These are phyloP conservation scores for Alternaria solani DNA, from an alignment of 2,329 filamentous ascomycete species.

Conservation along the genomic window DNA sequence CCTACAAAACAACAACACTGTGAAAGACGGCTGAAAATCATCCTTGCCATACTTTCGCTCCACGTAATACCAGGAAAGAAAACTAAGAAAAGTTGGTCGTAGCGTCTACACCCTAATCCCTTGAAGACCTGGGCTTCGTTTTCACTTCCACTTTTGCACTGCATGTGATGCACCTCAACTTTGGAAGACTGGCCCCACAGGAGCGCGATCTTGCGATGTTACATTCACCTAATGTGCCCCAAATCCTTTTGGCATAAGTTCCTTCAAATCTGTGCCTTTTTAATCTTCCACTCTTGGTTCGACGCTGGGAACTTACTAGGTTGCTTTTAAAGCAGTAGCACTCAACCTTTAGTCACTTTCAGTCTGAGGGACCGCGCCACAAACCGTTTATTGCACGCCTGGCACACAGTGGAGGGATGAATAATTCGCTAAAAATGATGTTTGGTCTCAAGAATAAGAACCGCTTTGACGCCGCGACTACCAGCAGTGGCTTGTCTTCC, in stretches of 20 bases:
- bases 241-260: not conserved
- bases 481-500: not conserved
- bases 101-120: too few species aligned
- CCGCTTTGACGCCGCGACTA: not conserved
- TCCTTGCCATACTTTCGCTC: too few species aligned
- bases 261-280: not conserved
- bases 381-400: too few species aligned
- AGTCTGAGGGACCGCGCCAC: too few species aligned
- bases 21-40: too few species aligned
- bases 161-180: not conserved
- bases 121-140: too few species aligned
- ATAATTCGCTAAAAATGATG: too few species aligned
- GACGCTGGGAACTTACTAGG: not conserved
- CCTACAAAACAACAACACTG: too few species aligned
- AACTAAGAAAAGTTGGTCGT: too few species aligned
- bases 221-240: not conserved
- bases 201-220: not conserved
- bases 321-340: not conserved
- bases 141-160: not conserved
- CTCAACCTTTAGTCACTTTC: not conserved
- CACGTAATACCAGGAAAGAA: too few species aligned
- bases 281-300: not conserved
- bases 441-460: not conserved
- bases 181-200: not conserved
- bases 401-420: too few species aligned